Evolutionary conservation across 2,329 filamentous ascomycete genomes (phyloP).

Genomic region (Colletotrichum liriopes): DNA sequence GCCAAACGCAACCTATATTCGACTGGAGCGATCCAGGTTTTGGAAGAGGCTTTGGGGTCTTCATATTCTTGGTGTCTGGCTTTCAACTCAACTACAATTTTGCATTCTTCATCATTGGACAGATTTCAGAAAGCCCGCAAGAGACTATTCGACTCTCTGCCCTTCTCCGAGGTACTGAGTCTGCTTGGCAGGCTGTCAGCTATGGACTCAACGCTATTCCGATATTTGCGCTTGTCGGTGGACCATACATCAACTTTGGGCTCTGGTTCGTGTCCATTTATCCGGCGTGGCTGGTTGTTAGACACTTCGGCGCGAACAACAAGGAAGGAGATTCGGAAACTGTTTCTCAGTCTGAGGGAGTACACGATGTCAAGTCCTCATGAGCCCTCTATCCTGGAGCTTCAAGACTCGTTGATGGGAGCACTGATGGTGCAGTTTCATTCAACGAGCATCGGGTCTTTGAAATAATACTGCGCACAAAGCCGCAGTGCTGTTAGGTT

Average conservation of each 20-base stretch:
- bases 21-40: conserved; percentile 64
- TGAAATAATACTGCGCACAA: accelerated
- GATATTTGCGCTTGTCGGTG: conserved; percentile 74
- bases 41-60: conserved; percentile 62
- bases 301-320: neutral
- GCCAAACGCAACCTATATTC: conserved; percentile 64
- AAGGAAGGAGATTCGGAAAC: conserved; percentile 10
- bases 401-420: neutral
- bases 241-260: conserved; percentile 77
- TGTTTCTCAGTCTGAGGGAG: conserved; percentile 4
- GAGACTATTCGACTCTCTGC: conserved; percentile 77
- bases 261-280: conserved; percentile 74
- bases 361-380: neutral
- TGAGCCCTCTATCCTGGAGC: no score
- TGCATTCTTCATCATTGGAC: conserved; percentile 77
- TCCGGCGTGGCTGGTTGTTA: conserved; percentile 73
- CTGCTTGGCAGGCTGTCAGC: conserved; percentile 78
- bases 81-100: conserved; percentile 83
- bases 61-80: conserved; percentile 74
- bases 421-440: neutral
- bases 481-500: neutral
- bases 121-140: conserved; percentile 71
- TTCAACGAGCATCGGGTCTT: neutral
- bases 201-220: conserved; percentile 75
- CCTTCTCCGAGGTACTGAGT: conserved; percentile 76